Percentiles rank a stretch among this genome's conserved stretches.
Evolutionary conservation across 148 eudicot genomes (phyloP).

Genomic region (Drosera capensis): DNA sequence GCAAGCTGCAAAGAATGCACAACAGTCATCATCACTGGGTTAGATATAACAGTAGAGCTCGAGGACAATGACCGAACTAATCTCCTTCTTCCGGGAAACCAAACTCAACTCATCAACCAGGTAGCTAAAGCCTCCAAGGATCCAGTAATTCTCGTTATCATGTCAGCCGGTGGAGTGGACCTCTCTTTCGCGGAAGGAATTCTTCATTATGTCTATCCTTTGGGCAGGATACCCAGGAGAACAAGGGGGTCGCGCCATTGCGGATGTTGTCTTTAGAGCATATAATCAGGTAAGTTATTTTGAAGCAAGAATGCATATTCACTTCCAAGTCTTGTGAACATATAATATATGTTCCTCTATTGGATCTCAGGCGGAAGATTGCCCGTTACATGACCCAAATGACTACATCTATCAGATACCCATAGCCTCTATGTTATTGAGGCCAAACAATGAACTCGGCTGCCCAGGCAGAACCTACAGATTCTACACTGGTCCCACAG

Average conservation of each 20-base stretch:
- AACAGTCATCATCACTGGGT: slow-evolving; percentile 60
- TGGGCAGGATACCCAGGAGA: slow-evolving; percentile 71
- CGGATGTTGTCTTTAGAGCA: slow-evolving; percentile 36
- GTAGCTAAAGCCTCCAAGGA: slow-evolving; percentile 68
- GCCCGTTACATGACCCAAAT: slow-evolving; percentile 19
- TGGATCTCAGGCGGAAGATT: slow-evolving; percentile 26
- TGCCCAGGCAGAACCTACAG: slow-evolving; percentile 59
- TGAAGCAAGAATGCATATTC: slow-evolving; percentile 7
- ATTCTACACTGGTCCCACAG: slow-evolving; percentile 39
- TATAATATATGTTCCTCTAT: background rate
- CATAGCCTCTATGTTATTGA: slow-evolving; percentile 27
- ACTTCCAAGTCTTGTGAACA: background rate
- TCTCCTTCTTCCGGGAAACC: slow-evolving; percentile 39
- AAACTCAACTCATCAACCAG: slow-evolving; percentile 42
- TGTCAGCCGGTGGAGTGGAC: slow-evolving; percentile 88
- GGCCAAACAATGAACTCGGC: slow-evolving; percentile 24
- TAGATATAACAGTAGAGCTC: slow-evolving; percentile 65
- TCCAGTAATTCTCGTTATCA: slow-evolving; percentile 50
- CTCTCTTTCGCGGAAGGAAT: slow-evolving; percentile 45
- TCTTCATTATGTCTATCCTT: slow-evolving; percentile 26
- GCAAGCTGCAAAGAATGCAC: slow-evolving; percentile 58
- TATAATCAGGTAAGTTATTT: no score
- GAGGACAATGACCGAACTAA: slow-evolving; percentile 40
- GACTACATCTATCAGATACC: slow-evolving; percentile 11
- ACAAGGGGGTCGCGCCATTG: slow-evolving; percentile 44